Conservation (phyloP, 805 yeast genomes). For the Nakazawaea ernobii region DNA sequence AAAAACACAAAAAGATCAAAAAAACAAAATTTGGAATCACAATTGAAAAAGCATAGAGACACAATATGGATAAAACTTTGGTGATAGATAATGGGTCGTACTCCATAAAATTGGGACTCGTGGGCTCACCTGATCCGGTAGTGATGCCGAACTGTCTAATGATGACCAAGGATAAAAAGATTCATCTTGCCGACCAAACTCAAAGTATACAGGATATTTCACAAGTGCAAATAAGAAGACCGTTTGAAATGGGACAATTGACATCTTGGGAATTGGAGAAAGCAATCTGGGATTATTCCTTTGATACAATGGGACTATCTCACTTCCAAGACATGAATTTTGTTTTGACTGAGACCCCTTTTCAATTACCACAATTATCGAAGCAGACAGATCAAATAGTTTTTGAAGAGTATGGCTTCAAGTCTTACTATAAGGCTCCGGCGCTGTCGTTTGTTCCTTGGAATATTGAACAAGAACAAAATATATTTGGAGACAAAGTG, state of each 20-base stretch:
- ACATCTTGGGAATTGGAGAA: slow-evolving; percentile 89
- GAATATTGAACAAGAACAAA: slow-evolving; percentile 29
- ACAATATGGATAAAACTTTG: slow-evolving; percentile 28
- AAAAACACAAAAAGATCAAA: not conserved
- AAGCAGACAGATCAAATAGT: slow-evolving; percentile 85
- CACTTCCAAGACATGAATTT: slow-evolving; percentile 48
- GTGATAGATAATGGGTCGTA: slow-evolving; percentile 91
- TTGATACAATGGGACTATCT: slow-evolving; percentile 29
- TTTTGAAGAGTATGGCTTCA: slow-evolving; percentile 89
- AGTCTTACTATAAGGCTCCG: slow-evolving; percentile 61
- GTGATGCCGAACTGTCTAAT: slow-evolving; percentile 65
- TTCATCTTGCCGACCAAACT: slow-evolving; percentile 69
- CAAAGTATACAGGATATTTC: slow-evolving; percentile 64
- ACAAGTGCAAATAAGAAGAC: slow-evolving; percentile 69
- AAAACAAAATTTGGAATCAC: not conserved
- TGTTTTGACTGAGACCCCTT: slow-evolving; percentile 74
- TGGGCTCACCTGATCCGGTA: slow-evolving; percentile 36
- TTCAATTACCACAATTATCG: slow-evolving; percentile 75
- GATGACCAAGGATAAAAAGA: slow-evolving; percentile 67
- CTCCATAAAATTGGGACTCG: slow-evolving; percentile 61
- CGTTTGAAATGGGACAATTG: slow-evolving; percentile 84
- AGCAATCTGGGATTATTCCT: slow-evolving; percentile 82
- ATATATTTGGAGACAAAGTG: slow-evolving; percentile 16
- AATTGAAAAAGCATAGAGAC: not conserved
- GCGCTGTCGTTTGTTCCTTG: slow-evolving; percentile 61